A percentile compares a stretch with the other conserved stretches of the same genome.
These are phyloP conservation scores for Fusarium burgessii DNA, from an alignment of 2,329 filamentous ascomycete genomes.

Conservation along the genomic window DNA sequence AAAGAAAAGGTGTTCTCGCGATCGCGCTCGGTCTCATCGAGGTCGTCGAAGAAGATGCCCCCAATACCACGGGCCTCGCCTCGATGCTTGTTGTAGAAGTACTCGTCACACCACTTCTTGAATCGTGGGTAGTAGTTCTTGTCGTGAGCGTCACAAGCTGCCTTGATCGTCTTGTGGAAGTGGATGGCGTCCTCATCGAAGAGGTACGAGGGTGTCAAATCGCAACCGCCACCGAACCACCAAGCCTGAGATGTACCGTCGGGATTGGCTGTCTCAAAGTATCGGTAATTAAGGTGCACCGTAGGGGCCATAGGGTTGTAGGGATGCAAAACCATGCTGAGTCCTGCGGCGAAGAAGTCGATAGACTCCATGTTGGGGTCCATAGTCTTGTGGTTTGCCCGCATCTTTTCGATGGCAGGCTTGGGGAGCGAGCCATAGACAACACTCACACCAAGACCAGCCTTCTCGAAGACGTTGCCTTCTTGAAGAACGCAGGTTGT, in stretches of 20 bases:
- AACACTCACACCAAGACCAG: conserved; percentile 92
- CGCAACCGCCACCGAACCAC: conserved; percentile 98
- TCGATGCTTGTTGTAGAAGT: conserved; percentile 95
- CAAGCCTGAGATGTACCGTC: conserved; percentile 86
- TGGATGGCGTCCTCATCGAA: conserved; percentile 98
- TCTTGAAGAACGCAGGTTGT: conserved; percentile 96
- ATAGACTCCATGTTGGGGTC: conserved; percentile 82
- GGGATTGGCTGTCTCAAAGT: conserved; percentile 94
- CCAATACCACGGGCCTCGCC: conserved; percentile 88
- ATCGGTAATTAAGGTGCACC: conserved; percentile 97
- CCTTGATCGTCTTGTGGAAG: conserved; percentile 94
- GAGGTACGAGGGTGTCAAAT: conserved; percentile 91
- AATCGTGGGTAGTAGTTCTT: conserved; percentile 92
- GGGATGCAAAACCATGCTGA: conserved; percentile 94
- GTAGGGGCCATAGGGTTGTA: conserved; percentile 97
- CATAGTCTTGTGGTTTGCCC: conserved; percentile 92
- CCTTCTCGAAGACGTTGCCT: conserved; percentile 97
- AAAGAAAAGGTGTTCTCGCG: conserved; percentile 92
- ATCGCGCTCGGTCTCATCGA: conserved; percentile 88
- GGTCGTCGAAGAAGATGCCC: conserved; percentile 98
- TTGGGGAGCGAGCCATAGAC: conserved; percentile 93
- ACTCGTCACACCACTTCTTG: conserved; percentile 98
- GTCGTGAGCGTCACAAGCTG: conserved; percentile 93
- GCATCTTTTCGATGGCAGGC: conserved; percentile 91
- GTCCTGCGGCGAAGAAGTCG: conserved; percentile 93